Base-by-base conservation (phyloP, 306 rosid genomes). In the Glycine latifolia region DNA sequence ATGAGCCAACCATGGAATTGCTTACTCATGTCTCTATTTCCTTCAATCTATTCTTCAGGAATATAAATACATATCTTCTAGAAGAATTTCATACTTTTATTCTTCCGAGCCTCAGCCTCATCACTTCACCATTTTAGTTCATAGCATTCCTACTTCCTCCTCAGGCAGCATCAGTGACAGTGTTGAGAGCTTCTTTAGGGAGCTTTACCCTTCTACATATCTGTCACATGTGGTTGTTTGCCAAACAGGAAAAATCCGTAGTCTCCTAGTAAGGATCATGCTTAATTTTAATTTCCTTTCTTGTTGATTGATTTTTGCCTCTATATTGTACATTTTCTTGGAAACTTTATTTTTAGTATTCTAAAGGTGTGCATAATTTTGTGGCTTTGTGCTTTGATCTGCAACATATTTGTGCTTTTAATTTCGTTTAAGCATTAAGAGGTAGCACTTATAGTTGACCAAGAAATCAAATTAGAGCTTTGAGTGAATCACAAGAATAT, bases 31-130 rank as follows among this genome's bases (percentile, higher is more conserved):
- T 50, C 10, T 74, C 54, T 60, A 58, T 63, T 43, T 77, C 37
- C 66, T 72, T 85, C 31, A 15, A 83, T 84, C 31, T 26, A 26
- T 26, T 26, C 50, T 87, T 81, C 95, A 95, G 97, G 97, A 95
- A 79, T 95, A 90, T 75, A 87, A 71, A n/a, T 86, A 90, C 82
- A 85, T 95, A 72, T 87, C 97, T 79, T 85, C 88, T 10, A 90
- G 76, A 84, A 91, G 99, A 85, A 80, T 88, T 20, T 91, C 91
- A 63, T 92, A 90, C 85, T 95, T 95, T 79, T 71, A 84, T 86
- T 85, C 97, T 71, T 92, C 97, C 83, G 65, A 91, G 80, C 99
- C 97, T 61, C 94, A 89, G 79, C 97, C 97, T 37, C 99, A 95
- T 83, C 97, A 93, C 61, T 95, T 95, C 88, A 89, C 97, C 43